These are phyloP conservation scores for Tricholoma bakamatsutake DNA, from an alignment of 768 basidiomycete genomes.

Conservation along the genomic window DNA sequence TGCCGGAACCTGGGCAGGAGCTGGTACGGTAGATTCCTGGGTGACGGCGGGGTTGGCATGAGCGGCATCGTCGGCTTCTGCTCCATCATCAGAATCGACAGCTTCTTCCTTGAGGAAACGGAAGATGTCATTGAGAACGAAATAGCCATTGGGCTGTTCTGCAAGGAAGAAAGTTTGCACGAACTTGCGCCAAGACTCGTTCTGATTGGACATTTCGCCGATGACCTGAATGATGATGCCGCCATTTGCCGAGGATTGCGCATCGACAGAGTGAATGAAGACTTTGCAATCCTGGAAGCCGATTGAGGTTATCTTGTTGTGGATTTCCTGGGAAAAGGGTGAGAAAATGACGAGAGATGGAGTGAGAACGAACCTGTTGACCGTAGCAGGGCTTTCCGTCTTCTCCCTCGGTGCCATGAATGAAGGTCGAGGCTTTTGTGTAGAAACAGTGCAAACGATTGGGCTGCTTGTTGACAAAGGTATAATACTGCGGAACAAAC, in stretches of 20 bases:
- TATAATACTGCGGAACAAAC: slow-evolving; percentile 99
- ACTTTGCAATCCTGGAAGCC: slow-evolving; percentile 97
- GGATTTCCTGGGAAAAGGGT: slow-evolving; percentile 70
- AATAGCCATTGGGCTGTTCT: slow-evolving; percentile 98
- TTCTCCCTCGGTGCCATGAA: slow-evolving; percentile 97
- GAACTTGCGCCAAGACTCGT: slow-evolving; percentile 94
- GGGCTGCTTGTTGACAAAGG: slow-evolving; percentile 97
- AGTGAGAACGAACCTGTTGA: slow-evolving; percentile 61
- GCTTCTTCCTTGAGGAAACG: slow-evolving; percentile 96
- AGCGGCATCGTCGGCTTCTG: slow-evolving; percentile 28
- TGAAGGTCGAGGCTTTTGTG: slow-evolving; percentile 95
- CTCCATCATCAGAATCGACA: slow-evolving; percentile 72
- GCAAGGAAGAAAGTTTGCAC: slow-evolving; percentile 99
- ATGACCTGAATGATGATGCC: slow-evolving; percentile 99
- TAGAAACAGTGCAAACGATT: slow-evolving; percentile 98
- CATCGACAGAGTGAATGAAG: slow-evolving; percentile 97
- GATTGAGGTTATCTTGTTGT: slow-evolving; percentile 91
- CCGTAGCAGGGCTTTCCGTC: slow-evolving; percentile 85
- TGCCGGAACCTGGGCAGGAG: slow-evolving; percentile 22
- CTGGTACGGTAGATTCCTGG: slow-evolving; percentile 23
- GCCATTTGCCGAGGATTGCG: slow-evolving; percentile 88
- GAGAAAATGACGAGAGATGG: background rate
- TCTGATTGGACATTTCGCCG: slow-evolving; percentile 95
- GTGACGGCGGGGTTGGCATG: slow-evolving; percentile 8
- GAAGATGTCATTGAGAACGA: slow-evolving; percentile 99